Percentiles rank a stretch among this genome's conserved stretches.
Evolutionary conservation across 2,329 filamentous ascomycete genomes (phyloP).

Genomic region (Venturia asperata): DNA sequence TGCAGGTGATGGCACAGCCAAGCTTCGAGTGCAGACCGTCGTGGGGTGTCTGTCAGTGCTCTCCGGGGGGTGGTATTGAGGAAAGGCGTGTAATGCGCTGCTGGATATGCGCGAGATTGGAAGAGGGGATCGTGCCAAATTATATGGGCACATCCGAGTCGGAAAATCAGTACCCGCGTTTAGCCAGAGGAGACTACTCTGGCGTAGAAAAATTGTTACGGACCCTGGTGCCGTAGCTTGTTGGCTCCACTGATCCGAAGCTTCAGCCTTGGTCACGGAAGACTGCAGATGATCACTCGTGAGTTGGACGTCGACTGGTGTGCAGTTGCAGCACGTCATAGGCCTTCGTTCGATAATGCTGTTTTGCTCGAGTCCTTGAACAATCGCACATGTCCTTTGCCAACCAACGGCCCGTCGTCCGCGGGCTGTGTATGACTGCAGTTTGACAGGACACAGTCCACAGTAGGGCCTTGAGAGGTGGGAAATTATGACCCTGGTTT

Average conservation of each 20-base stretch:
- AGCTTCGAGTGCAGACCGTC: not conserved
- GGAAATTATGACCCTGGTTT: not conserved
- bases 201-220: not conserved
- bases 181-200: not conserved
- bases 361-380: not conserved
- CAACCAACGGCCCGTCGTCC: not conserved
- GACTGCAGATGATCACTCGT: not conserved
- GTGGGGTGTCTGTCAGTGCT: not conserved
- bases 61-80: not conserved
- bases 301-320: not conserved
- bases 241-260: not conserved
- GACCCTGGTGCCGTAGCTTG: not conserved
- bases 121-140: not conserved
- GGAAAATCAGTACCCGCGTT: not conserved
- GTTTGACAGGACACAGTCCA: not conserved
- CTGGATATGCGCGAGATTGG: not conserved
- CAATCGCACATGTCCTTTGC: not conserved
- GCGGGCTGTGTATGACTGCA: not conserved
- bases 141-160: constrained; percentile 1
- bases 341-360: not conserved
- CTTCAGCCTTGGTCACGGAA: constrained; percentile 3
- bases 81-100: not conserved
- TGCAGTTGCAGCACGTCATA: not conserved
- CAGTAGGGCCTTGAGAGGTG: not conserved
- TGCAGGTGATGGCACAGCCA: not conserved